Conservation (phyloP, 805 yeast species). For the Brettanomyces nanus region DNA sequence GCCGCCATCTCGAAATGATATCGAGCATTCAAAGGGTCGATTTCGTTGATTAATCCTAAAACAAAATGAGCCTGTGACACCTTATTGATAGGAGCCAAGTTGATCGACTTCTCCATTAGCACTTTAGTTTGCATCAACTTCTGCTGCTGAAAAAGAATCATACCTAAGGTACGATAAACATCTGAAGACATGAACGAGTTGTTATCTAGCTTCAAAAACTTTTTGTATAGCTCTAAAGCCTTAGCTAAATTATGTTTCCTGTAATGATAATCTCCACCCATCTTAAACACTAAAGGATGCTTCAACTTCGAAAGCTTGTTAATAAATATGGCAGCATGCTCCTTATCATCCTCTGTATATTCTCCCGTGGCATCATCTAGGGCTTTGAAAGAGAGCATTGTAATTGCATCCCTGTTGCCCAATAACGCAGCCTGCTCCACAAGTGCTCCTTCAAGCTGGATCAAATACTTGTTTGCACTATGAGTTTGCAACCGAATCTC, state of each 20-base stretch:
- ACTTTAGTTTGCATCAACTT: constrained; percentile 44
- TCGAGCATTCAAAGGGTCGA: constrained; percentile 57
- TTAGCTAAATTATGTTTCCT: constrained; percentile 37
- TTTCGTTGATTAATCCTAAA: constrained; percentile 61
- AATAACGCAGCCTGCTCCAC: constrained; percentile 79
- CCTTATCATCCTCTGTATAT: constrained; percentile 43
- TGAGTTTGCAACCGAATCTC: constrained; percentile 55
- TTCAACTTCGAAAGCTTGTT: constrained; percentile 45
- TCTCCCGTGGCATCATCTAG: constrained; percentile 27
- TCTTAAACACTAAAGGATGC: constrained; percentile 70
- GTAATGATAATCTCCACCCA: constrained; percentile 70
- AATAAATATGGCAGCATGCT: constrained; percentile 56
- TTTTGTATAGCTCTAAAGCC: constrained; percentile 52
- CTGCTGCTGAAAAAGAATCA: constrained; percentile 47
- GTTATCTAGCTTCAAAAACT: constrained; percentile 47
- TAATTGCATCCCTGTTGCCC: constrained; percentile 76
- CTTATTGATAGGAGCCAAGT: constrained; percentile 52
- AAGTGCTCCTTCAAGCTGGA: constrained; percentile 59
- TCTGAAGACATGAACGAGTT: constrained; percentile 61
- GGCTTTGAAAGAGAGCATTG: constrained; percentile 63
- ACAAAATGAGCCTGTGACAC: constrained; percentile 71
- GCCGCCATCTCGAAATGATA: constrained; percentile 75
- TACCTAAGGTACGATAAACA: constrained; percentile 60
- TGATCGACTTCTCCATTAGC: constrained; percentile 55
- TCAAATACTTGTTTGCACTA: constrained; percentile 44